Percentiles rank a stretch among this genome's conserved stretches.
Conservation (phyloP, 768 basidiomycete genomes). For the button mushroom (Agaricus bisporus) region DNA sequence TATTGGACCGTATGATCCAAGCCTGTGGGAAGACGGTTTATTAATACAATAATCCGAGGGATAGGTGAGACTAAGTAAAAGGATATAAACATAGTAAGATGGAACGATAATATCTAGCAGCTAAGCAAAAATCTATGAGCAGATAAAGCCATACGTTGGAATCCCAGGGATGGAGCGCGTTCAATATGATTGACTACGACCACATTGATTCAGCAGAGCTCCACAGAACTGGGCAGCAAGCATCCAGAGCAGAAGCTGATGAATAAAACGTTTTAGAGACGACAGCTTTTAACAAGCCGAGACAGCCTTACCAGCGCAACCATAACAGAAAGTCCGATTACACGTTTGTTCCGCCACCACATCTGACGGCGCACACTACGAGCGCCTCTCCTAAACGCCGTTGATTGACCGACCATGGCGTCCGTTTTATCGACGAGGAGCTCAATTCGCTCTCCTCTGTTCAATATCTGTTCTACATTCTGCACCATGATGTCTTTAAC, state of each 20-base stretch:
- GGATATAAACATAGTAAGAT: background rate
- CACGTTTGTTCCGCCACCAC: constrained; percentile 85
- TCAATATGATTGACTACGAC: constrained; percentile 12
- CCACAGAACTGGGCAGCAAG: constrained; percentile 90
- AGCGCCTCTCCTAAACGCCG: constrained; percentile 87
- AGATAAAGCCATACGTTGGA: background rate
- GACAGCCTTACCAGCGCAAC: constrained; percentile 57
- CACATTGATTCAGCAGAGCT: constrained; percentile 66
- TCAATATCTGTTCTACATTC: constrained; percentile 95
- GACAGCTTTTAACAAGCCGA: background rate
- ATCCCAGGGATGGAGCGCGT: background rate
- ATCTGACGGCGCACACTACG: constrained; percentile 76
- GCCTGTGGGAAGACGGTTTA: too few species aligned
- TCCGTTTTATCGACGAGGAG: constrained; percentile 97
- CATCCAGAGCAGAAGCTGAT: constrained; percentile 71
- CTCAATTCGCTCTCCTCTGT: constrained; percentile 92
- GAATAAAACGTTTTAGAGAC: background rate
- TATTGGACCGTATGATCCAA: too few species aligned
- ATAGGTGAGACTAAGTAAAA: too few species aligned
- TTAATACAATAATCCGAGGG: too few species aligned
- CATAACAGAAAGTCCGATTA: constrained; percentile 57
- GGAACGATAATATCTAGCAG: background rate
- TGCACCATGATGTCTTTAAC: constrained; percentile 98
- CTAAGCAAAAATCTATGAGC: background rate
- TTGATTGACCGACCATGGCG: constrained; percentile 89